Percentiles rank a stretch among this genome's conserved stretches.
Evolutionary conservation across 495 filamentous ascomycete species (phyloP).

Genomic region (Aspergillus sclerotioniger): DNA sequence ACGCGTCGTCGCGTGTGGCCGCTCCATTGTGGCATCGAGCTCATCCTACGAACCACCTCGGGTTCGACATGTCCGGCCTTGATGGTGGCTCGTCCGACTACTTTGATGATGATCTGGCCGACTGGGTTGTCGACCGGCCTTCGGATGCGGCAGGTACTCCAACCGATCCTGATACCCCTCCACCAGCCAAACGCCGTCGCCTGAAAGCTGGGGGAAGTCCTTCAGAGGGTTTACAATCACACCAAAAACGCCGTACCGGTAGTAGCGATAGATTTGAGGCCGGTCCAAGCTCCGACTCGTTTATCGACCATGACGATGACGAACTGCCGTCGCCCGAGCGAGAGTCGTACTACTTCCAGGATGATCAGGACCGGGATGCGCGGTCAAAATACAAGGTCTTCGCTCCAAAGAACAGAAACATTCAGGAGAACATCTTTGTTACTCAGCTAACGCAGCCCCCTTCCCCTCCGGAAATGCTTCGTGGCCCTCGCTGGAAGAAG

Average conservation of each 20-base stretch:
- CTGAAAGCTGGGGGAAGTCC: constrained; percentile 15
- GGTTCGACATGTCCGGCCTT: constrained; percentile 24
- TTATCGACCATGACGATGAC: constrained; percentile 25
- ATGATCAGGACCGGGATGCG: constrained; percentile 23
- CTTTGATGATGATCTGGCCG: constrained; percentile 21
- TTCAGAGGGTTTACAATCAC: constrained; percentile 1
- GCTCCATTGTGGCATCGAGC: not conserved
- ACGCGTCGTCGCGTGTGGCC: constrained; percentile 13
- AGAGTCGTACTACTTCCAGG: constrained; percentile 12
- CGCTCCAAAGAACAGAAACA: constrained; percentile 39
- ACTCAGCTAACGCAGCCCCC: constrained; percentile 51
- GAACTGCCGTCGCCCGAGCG: constrained; percentile 17
- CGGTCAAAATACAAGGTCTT: constrained; percentile 45
- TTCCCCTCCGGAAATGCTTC: constrained; percentile 52
- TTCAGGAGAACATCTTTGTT: constrained; percentile 52
- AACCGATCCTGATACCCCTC: constrained; percentile 18
- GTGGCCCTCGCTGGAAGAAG: constrained; percentile 54
- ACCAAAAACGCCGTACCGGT: constrained; percentile 4
- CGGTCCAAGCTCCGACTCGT: constrained; percentile 24
- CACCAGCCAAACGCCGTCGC: constrained; percentile 39
- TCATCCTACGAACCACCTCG: not conserved
- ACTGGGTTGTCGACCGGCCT: constrained; percentile 31
- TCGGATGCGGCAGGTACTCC: constrained; percentile 13
- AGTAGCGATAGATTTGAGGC: constrained; percentile 17
- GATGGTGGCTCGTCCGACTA: constrained; percentile 22